phyloP scores from a whole-genome alignment of 2,329 filamentous ascomycete genomes.

The Juglanconis oblonga region DNA sequence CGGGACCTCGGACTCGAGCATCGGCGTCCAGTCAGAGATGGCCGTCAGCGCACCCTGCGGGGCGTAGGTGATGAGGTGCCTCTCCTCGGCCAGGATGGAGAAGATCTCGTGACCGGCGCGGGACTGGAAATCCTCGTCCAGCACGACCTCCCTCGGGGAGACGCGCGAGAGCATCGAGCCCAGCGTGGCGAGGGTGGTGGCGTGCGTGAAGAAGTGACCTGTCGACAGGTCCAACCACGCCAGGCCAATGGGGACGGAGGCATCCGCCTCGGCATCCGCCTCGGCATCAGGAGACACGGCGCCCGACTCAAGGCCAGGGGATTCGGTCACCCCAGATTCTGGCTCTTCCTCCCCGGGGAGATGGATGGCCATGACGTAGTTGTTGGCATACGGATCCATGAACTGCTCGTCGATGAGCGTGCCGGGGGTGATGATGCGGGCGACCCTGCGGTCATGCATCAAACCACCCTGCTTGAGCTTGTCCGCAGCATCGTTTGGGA shows the following conservation, averaged over 20 bases:
- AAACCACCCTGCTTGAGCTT: conserved; percentile 74
- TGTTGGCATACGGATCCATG: conserved; percentile 90
- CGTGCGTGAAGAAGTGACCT: conserved; percentile 87
- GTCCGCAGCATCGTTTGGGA: conserved; percentile 67
- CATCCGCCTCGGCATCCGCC: conserved; percentile 19
- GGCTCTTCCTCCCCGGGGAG: conserved; percentile 29
- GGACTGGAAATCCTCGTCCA: conserved; percentile 62
- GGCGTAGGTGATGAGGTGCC: conserved; percentile 73
- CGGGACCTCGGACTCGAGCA: conserved; percentile 73
- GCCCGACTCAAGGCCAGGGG: background rate
- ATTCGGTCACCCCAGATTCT: background rate
- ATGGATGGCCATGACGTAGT: conserved; percentile 84
- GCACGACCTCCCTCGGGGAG: conserved; percentile 77
- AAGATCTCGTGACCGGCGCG: conserved; percentile 61
- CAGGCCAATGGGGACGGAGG: conserved; percentile 60
- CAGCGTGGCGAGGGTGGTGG: conserved; percentile 65
- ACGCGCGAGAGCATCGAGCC: conserved; percentile 82
- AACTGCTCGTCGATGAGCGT: conserved; percentile 98
- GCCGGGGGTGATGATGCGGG: conserved; percentile 87
- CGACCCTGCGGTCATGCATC: conserved; percentile 80
- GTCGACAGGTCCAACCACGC: conserved; percentile 96
- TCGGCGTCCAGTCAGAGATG: conserved; percentile 66
- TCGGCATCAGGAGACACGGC: conserved; percentile 13
- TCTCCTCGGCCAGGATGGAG: conserved; percentile 69
- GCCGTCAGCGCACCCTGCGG: conserved; percentile 41